Evolutionary conservation across 768 basidiomycete genomes (phyloP).

Genomic region (Mycena maculata): DNA sequence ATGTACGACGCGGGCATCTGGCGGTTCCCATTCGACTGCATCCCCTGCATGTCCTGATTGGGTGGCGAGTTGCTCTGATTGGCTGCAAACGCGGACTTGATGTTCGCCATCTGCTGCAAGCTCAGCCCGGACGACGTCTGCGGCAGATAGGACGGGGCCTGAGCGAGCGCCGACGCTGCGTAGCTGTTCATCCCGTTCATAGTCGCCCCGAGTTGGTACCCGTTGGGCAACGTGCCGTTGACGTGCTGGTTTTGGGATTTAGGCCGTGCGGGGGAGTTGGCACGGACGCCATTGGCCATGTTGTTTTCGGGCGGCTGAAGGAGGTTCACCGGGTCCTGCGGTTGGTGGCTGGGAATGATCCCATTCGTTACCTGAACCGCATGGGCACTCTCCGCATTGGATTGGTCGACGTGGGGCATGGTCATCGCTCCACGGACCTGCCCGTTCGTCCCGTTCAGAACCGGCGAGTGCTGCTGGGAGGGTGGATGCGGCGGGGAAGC

Average conservation of each 20-base stretch:
- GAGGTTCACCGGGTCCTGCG: slow-evolving; percentile 34
- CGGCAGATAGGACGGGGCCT: slow-evolving; percentile 46
- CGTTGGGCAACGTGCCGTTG: slow-evolving; percentile 52
- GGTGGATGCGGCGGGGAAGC: slow-evolving; percentile 54
- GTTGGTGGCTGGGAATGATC: slow-evolving; percentile 46
- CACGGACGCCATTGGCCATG: slow-evolving; percentile 38
- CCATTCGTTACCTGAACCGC: slow-evolving; percentile 48
- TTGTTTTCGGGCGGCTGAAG: slow-evolving; percentile 40
- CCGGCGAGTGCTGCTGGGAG: slow-evolving; percentile 45
- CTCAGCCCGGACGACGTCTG: slow-evolving; percentile 55
- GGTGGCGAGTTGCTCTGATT: slow-evolving; percentile 48
- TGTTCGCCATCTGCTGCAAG: slow-evolving; percentile 68
- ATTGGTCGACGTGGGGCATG: slow-evolving; percentile 59
- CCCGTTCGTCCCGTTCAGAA: slow-evolving; percentile 51
- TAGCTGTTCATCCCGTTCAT: slow-evolving; percentile 43
- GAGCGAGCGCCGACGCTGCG: slow-evolving; percentile 43
- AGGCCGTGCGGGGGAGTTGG: slow-evolving; percentile 56
- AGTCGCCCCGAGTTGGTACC: slow-evolving; percentile 58
- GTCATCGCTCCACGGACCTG: slow-evolving; percentile 56
- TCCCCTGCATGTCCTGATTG: slow-evolving; percentile 53
- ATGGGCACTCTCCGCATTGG: slow-evolving; percentile 46
- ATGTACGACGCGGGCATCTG: slow-evolving; percentile 51
- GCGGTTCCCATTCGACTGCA: slow-evolving; percentile 45
- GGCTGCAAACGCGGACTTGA: slow-evolving; percentile 65
- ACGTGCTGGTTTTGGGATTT: slow-evolving; percentile 61